Evolutionary conservation across 2,329 filamentous ascomycete species (phyloP).

Genomic region (Xylariales sp.): DNA sequence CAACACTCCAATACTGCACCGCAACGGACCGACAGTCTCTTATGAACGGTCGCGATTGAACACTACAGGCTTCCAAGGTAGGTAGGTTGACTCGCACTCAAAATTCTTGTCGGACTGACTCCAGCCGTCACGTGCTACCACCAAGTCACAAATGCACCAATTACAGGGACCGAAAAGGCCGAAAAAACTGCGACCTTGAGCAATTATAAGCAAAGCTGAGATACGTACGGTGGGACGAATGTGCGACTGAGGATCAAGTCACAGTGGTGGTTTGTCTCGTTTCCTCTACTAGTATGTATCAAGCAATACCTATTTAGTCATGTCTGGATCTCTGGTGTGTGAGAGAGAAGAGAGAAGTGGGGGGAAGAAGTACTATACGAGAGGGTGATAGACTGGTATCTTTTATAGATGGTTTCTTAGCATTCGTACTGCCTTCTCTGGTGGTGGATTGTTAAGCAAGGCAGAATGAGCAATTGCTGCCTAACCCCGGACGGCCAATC

Average conservation of each 20-base stretch:
- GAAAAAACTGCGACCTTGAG: neutral
- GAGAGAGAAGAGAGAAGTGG: neutral
- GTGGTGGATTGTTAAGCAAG: slow-evolving; percentile 48
- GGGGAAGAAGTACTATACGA: too few species aligned
- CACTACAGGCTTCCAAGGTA: neutral
- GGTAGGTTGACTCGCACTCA: too few species aligned
- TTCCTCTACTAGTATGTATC: slow-evolving; percentile 19
- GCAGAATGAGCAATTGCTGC: slow-evolving; percentile 45
- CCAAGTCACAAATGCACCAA: slow-evolving; percentile 28
- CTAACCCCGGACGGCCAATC: slow-evolving; percentile 31
- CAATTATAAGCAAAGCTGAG: neutral
- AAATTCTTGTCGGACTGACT: too few species aligned
- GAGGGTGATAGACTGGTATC: slow-evolving; percentile 19
- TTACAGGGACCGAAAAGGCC: slow-evolving; percentile 9
- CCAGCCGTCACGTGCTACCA: slow-evolving; percentile 10
- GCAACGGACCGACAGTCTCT: too few species aligned
- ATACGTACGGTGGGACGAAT: slow-evolving; percentile 14
- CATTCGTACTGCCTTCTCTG: slow-evolving; percentile 25
- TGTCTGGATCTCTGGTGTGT: neutral
- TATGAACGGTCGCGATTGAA: neutral
- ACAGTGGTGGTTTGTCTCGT: slow-evolving; percentile 14
- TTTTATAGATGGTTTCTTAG: slow-evolving; percentile 38
- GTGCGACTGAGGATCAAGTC: slow-evolving; percentile 10
- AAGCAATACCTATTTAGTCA: slow-evolving; percentile 1
- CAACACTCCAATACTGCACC: too few species aligned